Base-by-base conservation (phyloP, 2,329 filamentous ascomycete genomes). In the Pseudomassariella vexata region DNA sequence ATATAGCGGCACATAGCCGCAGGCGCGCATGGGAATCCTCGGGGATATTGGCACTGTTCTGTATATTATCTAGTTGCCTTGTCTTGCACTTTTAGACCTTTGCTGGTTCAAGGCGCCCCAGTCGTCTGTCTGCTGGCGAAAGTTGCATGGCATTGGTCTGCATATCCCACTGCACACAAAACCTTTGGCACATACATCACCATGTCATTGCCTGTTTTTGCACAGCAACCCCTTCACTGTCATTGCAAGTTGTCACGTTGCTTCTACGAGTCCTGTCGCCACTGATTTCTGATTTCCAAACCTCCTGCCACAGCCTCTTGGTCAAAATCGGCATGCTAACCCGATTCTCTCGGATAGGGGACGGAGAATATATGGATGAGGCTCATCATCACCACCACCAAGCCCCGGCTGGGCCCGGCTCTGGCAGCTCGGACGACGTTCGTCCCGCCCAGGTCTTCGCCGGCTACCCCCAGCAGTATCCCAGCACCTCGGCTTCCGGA, bases 351-450 rank as follows among this genome's bases (percentile, higher is more conserved):
- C 53, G 44, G 52, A 48, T 61, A 75, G 80, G 71, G 57, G 75
- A 73, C 57, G 73, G 73, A 62, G 72, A 71, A 48, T 79, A 79
- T 64, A 61, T 67, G 58, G 68, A 79, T 53, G 70, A 78, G 53
- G 72, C 77, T 52, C 73, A 80, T 57, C 70, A 81, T 53, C 82
- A 85, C 52, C 77, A 82, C 38, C 72, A 75, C 46, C 76, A 76
- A 53, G 66, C 73, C 37, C 73, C 72, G 36, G 72, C 68, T 46
- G 68, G 66, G 29, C 69, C 36, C 50, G 54, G 43, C 67, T 76
- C 42, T 43, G 52, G 46, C 27, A 41, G 41, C 34, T 62, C 70
- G 39, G 73, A 78, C 40, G 83, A 89, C 50, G 70, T 84, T 34
- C 51, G 50, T 17, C 47, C 46, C 26, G 40, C 62, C 60, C 44